A percentile compares a stretch with the other conserved stretches of the same genome.
Conservation (phyloP, 78 protist species). For the Dictyostelium capitatum region DNA sequence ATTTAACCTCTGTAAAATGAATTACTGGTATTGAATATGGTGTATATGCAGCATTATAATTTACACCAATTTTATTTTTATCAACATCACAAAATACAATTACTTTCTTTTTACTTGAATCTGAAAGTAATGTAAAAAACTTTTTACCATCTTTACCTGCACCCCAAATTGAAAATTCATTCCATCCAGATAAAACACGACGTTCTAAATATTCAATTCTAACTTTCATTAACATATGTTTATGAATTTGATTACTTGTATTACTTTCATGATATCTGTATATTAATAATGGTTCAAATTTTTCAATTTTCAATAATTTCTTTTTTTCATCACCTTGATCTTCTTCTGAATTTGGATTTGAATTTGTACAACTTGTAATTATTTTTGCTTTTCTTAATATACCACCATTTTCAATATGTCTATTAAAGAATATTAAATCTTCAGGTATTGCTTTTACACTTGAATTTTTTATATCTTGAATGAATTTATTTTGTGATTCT, state of each 20-base stretch:
- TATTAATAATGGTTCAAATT: slow-evolving; percentile 39
- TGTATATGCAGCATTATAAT: slow-evolving; percentile 54
- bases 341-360: not conserved
- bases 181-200: slow-evolving; percentile 40
- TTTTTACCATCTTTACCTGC: slow-evolving; percentile 83
- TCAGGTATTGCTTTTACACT: slow-evolving; percentile 51
- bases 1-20: slow-evolving; percentile 51
- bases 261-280: slow-evolving; percentile 64
- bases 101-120: slow-evolving; percentile 40
- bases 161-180: slow-evolving; percentile 71
- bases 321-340: not conserved
- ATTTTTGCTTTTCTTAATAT: slow-evolving; percentile 23
- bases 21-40: slow-evolving; percentile 49
- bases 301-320: not conserved
- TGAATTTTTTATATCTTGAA: not conserved
- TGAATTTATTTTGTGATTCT: slow-evolving; percentile 16
- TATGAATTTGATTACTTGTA: slow-evolving; percentile 49
- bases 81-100: slow-evolving; percentile 75
- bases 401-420: slow-evolving; percentile 40
- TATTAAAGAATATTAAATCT: slow-evolving; percentile 68
- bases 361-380: not conserved
- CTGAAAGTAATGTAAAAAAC: slow-evolving; percentile 53
- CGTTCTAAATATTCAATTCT: slow-evolving; percentile 41
- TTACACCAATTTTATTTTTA: slow-evolving; percentile 54
- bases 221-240: slow-evolving; percentile 53